Percentiles rank a stretch among this genome's conserved stretches.
These are phyloP conservation scores for Penicillium steckii DNA, from an alignment of 495 filamentous ascomycete genomes.

Conservation along the genomic window DNA sequence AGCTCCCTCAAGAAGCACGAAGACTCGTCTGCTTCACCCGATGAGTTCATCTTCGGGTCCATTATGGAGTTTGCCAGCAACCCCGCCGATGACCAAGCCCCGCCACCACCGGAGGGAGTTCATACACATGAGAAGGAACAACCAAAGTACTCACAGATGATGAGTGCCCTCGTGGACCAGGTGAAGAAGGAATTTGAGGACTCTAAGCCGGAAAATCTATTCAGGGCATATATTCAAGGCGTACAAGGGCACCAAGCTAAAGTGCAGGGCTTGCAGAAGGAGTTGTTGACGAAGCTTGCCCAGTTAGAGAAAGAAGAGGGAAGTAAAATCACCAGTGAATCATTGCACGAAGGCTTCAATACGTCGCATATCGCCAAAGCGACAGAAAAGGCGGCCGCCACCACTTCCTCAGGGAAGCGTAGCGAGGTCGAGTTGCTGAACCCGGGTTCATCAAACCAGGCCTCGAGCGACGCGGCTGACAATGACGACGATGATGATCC, in stretches of 20 bases:
- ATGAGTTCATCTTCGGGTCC: conserved; percentile 80
- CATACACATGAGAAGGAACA: conserved; percentile 70
- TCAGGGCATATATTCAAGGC: conserved; percentile 70
- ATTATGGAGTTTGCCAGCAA: conserved; percentile 77
- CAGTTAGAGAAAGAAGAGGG: conserved; percentile 84
- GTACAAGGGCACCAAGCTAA: conserved; percentile 72
- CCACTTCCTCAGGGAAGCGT: conserved; percentile 17
- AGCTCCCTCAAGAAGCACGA: conserved; percentile 65
- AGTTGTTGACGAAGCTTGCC: conserved; percentile 68
- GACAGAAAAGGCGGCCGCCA: conserved; percentile 38
- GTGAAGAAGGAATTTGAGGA: conserved; percentile 88
- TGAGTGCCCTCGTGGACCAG: conserved; percentile 86
- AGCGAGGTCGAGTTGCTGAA: conserved; percentile 78
- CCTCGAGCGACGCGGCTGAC: conserved; percentile 57
- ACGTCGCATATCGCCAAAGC: conserved; percentile 73
- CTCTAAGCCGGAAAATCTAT: conserved; percentile 59
- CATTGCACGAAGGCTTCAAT: conserved; percentile 89
- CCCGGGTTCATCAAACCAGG: conserved; percentile 47
- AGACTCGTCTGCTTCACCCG: conserved; percentile 66
- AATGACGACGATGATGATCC: conserved; percentile 63
- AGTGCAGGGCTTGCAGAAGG: conserved; percentile 71
- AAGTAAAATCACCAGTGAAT: conserved; percentile 91
- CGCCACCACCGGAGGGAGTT: conserved; percentile 71
- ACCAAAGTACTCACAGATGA: conserved; percentile 92
- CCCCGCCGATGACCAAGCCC: conserved; percentile 70